These are phyloP conservation scores for Paraconiothyrium sp. DNA, from an alignment of 2,329 filamentous ascomycete genomes.

Conservation along the genomic window DNA sequence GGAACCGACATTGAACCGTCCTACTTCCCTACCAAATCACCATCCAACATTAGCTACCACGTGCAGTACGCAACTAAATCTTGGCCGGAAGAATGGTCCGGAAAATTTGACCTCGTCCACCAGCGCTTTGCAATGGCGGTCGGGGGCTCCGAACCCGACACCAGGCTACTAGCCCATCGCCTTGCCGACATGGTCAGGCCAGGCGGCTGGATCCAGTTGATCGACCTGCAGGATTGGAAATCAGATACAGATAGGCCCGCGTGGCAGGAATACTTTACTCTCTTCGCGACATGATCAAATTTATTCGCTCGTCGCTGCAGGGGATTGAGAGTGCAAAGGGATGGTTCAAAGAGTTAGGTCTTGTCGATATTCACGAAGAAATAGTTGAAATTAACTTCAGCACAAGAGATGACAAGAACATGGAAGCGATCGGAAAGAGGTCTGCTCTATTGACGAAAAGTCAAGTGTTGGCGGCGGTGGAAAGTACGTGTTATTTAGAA, in stretches of 20 bases:
- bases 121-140: constrained; percentile 11
- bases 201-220: constrained; percentile 13
- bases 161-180: background rate
- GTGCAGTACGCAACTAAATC: constrained; percentile 16
- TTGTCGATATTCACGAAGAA: background rate
- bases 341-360: background rate
- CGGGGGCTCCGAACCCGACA: background rate
- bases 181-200: constrained; percentile 4
- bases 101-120: constrained; percentile 20
- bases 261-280: background rate
- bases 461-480: background rate
- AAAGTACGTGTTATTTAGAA: background rate
- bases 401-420: background rate
- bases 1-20: constrained; percentile 14
- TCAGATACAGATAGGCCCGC: background rate
- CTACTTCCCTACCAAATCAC: constrained; percentile 1
- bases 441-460: background rate
- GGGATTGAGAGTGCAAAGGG: background rate
- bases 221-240: background rate
- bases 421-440: background rate
- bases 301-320: background rate
- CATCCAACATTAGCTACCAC: background rate
- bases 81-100: constrained; percentile 11
- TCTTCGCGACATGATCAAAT: background rate
- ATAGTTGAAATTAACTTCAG: background rate